Evolutionary conservation across 805 yeast genomes (phyloP).

Genomic region (Kluyveromyces nonfermentans): DNA sequence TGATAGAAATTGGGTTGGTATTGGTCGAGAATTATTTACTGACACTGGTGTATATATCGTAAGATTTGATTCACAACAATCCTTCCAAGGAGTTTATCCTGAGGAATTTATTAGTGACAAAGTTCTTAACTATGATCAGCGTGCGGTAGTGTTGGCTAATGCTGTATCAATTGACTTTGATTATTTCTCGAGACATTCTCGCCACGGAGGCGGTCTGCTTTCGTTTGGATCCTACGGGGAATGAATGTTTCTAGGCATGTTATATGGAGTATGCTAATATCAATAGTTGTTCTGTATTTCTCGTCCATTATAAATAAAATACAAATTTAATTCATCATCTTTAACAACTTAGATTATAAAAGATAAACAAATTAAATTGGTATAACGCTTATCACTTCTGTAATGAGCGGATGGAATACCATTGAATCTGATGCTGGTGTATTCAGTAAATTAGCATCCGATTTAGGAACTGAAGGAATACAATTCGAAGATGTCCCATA

Average conservation of each 20-base stretch:
- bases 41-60: conserved; percentile 90
- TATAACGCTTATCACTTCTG: no score
- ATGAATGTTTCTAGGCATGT: conserved; percentile 1
- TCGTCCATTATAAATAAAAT: background rate
- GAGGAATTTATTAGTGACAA: conserved; percentile 24
- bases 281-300: no score
- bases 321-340: background rate
- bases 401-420: conserved; percentile 43
- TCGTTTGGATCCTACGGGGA: conserved; percentile 23
- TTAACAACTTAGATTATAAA: no score
- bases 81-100: conserved; percentile 55
- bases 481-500: conserved; percentile 41
- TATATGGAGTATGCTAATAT: background rate
- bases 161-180: conserved; percentile 93
- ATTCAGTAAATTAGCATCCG: conserved; percentile 52
- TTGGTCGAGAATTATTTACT: conserved; percentile 86
- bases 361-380: no score
- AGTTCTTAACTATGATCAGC: conserved; percentile 60
- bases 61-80: conserved; percentile 61
- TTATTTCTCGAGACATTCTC: conserved; percentile 88
- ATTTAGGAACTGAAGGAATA: conserved; percentile 41
- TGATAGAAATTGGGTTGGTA: conserved; percentile 90
- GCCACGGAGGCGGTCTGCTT: conserved; percentile 38
- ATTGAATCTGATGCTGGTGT: conserved; percentile 62
- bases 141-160: conserved; percentile 77